Percentiles rank a stretch among this genome's conserved stretches.
Conservation (phyloP, 257 asterid genomes). For the Plectranthus barbatus region DNA sequence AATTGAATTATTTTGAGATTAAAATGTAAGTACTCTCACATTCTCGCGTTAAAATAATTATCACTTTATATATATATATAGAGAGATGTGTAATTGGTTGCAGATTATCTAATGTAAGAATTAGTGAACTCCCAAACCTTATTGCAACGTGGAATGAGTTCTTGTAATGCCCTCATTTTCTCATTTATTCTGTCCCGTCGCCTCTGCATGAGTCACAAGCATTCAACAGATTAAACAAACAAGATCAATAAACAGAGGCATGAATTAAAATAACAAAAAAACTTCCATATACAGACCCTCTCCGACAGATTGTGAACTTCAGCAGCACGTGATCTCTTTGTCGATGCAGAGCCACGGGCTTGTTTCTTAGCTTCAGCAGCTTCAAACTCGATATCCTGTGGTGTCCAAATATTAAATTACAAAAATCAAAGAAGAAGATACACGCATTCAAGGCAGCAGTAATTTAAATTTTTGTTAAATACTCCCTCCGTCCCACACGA, state of each 20-base stretch:
- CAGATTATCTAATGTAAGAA: not conserved
- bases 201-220: slow-evolving; percentile 36
- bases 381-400: slow-evolving; percentile 49
- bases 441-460: no score
- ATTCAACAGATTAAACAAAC: not conserved
- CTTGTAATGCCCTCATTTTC: slow-evolving; percentile 70
- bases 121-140: slow-evolving; percentile 41
- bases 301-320: slow-evolving; percentile 77
- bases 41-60: no score
- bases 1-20: no score
- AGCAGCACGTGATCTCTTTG: slow-evolving; percentile 73
- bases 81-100: no score
- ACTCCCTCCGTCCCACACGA: no score
- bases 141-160: slow-evolving; percentile 86
- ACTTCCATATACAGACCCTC: no score
- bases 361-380: slow-evolving; percentile 39
- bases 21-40: no score
- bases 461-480: no score
- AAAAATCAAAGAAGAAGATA: no score
- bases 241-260: not conserved
- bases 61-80: no score
- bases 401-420: not conserved
- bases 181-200: slow-evolving; percentile 90
- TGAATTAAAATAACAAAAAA: not conserved
- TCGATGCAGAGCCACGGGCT: slow-evolving; percentile 41